Percentiles rank a stretch among this genome's conserved stretches.
Evolutionary conservation across 2,329 filamentous ascomycete genomes (phyloP).

Genomic region (Diplodia scrobiculata): DNA sequence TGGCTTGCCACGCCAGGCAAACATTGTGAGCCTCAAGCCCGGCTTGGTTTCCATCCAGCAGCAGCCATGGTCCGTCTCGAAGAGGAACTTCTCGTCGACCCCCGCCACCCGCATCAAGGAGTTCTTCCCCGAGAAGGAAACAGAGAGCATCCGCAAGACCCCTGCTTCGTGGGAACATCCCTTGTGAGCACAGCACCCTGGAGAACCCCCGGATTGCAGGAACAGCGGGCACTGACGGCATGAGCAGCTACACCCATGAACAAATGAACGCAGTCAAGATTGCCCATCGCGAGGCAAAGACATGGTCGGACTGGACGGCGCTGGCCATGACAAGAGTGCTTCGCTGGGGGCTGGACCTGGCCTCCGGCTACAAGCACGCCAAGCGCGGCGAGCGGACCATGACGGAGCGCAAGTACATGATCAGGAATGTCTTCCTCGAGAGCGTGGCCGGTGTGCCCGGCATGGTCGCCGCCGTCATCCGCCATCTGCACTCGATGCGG

Average conservation of each 20-base stretch:
- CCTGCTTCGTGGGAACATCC: slow-evolving; percentile 55
- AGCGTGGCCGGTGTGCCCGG: slow-evolving; percentile 92
- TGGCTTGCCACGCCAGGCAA: slow-evolving; percentile 29
- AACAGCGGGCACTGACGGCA: background rate
- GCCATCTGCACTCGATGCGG: slow-evolving; percentile 81
- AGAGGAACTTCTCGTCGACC: slow-evolving; percentile 49
- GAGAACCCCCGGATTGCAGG: background rate
- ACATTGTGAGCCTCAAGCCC: slow-evolving; percentile 32
- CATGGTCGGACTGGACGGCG: slow-evolving; percentile 75
- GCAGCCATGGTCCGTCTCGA: slow-evolving; percentile 33
- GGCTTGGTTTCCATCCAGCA: slow-evolving; percentile 35
- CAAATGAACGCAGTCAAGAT: slow-evolving; percentile 75
- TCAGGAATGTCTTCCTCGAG: slow-evolving; percentile 89
- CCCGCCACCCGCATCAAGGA: slow-evolving; percentile 44
- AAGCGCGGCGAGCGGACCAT: slow-evolving; percentile 65
- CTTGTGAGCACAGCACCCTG: slow-evolving; percentile 37
- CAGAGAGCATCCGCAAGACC: slow-evolving; percentile 50
- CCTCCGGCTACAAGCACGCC: slow-evolving; percentile 77
- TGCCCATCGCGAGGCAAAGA: slow-evolving; percentile 73
- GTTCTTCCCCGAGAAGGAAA: slow-evolving; percentile 52
- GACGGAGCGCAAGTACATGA: slow-evolving; percentile 86
- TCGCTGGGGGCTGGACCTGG: slow-evolving; percentile 78
- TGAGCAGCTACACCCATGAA: slow-evolving; percentile 66
- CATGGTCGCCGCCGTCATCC: slow-evolving; percentile 93
- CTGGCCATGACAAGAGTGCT: slow-evolving; percentile 74